A percentile compares a stretch with the other conserved stretches of the same genome.
These are phyloP conservation scores for Ophiostoma himal-ulmi DNA, from an alignment of 2,329 filamentous ascomycete species.

Conservation along the genomic window DNA sequence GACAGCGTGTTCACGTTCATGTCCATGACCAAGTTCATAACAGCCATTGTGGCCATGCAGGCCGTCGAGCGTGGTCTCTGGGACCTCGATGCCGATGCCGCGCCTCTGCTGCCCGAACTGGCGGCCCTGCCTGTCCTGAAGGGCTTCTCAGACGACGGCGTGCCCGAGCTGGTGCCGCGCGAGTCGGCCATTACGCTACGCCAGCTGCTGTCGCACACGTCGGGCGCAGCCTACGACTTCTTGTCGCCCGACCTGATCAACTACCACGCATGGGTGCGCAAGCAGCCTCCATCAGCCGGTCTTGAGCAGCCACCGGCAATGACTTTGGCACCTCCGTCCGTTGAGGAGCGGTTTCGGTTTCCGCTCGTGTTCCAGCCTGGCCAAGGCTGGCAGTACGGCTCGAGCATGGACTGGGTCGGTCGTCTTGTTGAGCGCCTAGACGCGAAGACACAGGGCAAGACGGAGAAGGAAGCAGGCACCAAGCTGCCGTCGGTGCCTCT, in stretches of 20 bases:
- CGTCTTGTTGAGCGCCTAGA: slow-evolving; percentile 23
- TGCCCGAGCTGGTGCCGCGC: slow-evolving; percentile 17
- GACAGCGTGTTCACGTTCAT: slow-evolving; percentile 34
- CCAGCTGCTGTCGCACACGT: slow-evolving; percentile 24
- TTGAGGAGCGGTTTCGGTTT: slow-evolving; percentile 21
- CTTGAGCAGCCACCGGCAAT: slow-evolving; percentile 14
- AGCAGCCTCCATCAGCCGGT: slow-evolving; percentile 12
- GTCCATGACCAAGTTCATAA: slow-evolving; percentile 41
- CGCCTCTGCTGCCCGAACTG: slow-evolving; percentile 26
- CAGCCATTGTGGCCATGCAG: slow-evolving; percentile 42
- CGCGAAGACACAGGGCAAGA: slow-evolving; percentile 6
- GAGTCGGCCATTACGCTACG: slow-evolving; percentile 25
- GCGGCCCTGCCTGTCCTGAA: slow-evolving; percentile 23
- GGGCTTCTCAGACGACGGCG: slow-evolving; percentile 16
- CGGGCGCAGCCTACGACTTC: slow-evolving; percentile 26
- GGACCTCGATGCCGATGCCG: slow-evolving; percentile 42
- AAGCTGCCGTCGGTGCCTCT: slow-evolving; percentile 19
- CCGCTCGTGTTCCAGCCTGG: slow-evolving; percentile 26
- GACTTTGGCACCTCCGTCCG: not conserved
- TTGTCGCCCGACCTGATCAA: slow-evolving; percentile 20
- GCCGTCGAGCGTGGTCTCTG: slow-evolving; percentile 43
- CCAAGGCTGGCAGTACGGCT: slow-evolving; percentile 26
- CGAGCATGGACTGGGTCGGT: slow-evolving; percentile 26
- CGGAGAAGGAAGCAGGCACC: not conserved
- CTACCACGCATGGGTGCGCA: slow-evolving; percentile 16